phyloP scores from a whole-genome alignment of 148 eudicot genomes.

The Vaccinium myrtillus region DNA sequence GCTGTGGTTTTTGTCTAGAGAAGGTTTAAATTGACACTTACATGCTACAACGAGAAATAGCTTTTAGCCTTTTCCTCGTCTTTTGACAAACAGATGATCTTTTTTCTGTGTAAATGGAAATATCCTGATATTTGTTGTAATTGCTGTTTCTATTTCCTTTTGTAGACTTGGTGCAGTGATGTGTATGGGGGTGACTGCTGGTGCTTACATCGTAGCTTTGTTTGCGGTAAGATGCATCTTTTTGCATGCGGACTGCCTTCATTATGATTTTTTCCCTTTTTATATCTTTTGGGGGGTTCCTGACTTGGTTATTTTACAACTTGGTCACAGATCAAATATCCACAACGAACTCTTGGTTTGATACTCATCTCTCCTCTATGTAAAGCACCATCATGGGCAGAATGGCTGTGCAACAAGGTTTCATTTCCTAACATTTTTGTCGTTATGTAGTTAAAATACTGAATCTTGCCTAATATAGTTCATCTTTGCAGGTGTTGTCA shows the following conservation, averaged over 20 bases:
- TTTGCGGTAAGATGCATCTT: constrained; percentile 73
- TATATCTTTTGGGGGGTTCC: neutral
- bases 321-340: constrained; percentile 64
- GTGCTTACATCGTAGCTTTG: constrained; percentile 80
- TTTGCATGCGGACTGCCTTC: neutral
- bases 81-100: neutral
- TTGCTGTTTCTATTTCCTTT: constrained; percentile 10
- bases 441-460: constrained; percentile 12
- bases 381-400: constrained; percentile 96
- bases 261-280: neutral
- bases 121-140: constrained; percentile 3
- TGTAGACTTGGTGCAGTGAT: constrained; percentile 77
- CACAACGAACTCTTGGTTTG: constrained; percentile 75
- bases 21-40: neutral
- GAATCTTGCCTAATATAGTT: constrained; percentile 19
- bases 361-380: constrained; percentile 95
- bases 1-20: neutral
- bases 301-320: neutral
- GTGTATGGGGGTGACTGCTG: constrained; percentile 97
- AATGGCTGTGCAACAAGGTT: constrained; percentile 95
- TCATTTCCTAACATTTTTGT: constrained; percentile 27
- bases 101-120: neutral
- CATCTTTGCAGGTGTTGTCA: constrained; percentile 61
- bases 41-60: neutral
- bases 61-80: neutral